Evolutionary conservation across 1,284 basidiomycete genomes (phyloP).

Genomic region (Melanopsichium pennsylvanicum): DNA sequence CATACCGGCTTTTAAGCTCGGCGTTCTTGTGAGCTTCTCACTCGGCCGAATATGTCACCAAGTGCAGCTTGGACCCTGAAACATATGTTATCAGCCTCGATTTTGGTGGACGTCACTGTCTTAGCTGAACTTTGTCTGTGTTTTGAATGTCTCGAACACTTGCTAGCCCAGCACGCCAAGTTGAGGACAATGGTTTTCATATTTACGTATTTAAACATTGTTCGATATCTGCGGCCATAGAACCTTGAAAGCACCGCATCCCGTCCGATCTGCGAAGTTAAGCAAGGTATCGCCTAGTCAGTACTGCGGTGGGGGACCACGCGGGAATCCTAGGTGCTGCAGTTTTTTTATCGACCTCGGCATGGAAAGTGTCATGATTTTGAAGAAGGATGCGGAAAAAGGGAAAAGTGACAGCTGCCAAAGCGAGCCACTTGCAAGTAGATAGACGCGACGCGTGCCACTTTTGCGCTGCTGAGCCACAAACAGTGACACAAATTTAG

Average conservation of each 20-base stretch:
- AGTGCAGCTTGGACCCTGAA: no score
- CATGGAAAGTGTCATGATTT: no score
- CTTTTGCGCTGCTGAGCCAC: neutral
- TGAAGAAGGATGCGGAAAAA: neutral
- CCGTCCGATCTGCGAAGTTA: constrained; percentile 82
- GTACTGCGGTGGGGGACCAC: constrained; percentile 85
- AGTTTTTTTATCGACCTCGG: no score
- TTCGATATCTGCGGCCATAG: constrained; percentile 82
- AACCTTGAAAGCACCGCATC: constrained; percentile 81
- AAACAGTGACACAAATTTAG: no score
- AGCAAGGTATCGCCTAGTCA: constrained; percentile 80
- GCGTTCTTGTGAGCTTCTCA: no score
- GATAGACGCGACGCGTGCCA: constrained; percentile 34
- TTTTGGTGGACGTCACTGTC: no score
- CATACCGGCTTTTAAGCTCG: no score
- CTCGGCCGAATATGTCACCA: no score
- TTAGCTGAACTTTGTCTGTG: no score
- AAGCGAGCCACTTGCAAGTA: no score
- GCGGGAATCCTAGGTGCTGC: constrained; percentile 75
- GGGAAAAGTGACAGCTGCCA: neutral
- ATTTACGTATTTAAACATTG: no score
- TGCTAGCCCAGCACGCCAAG: neutral
- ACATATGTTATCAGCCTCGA: no score
- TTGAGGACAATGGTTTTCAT: neutral
- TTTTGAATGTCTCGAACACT: neutral